phyloP scores from a whole-genome alignment of 225 moss, liverwort and hornwort genomes.

The Marchantia paleacea region DNA sequence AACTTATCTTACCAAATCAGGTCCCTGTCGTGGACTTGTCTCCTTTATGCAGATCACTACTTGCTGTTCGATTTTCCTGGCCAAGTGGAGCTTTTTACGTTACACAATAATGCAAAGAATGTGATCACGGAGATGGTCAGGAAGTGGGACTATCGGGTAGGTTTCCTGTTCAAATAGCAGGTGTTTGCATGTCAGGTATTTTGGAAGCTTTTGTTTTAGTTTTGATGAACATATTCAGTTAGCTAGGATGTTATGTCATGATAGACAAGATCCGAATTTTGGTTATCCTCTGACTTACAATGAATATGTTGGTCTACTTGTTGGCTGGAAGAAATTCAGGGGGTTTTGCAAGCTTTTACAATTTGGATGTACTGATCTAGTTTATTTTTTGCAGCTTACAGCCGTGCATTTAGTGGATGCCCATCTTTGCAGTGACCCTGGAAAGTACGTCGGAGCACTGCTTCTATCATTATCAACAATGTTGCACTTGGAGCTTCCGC shows the following conservation, averaged over 20 bases:
- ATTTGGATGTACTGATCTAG: not conserved
- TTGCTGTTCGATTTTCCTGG: constrained; percentile 94
- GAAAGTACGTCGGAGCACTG: constrained; percentile 92
- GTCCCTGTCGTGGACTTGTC: not conserved
- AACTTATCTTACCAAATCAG: not conserved
- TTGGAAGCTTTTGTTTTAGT: not conserved
- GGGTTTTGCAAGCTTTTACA: not conserved
- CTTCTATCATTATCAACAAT: constrained; percentile 87
- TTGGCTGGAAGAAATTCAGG: constrained; percentile 1
- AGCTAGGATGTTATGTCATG: too few relatives aligned
- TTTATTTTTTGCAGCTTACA: constrained; percentile 66
- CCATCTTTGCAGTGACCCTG: constrained; percentile 98
- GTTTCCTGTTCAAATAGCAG: not conserved
- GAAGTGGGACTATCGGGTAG: constrained; percentile 90
- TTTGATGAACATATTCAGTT: too few relatives aligned
- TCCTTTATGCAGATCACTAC: constrained; percentile 59
- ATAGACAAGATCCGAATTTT: too few relatives aligned
- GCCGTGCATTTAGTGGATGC: constrained; percentile 97
- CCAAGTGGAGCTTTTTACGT: constrained; percentile 98
- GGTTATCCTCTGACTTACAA: not conserved
- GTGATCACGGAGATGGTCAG: constrained; percentile 81
- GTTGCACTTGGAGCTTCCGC: constrained; percentile 99
- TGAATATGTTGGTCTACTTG: not conserved
- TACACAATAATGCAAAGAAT: constrained; percentile 84
- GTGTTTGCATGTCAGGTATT: not conserved